phyloP scores from a whole-genome alignment of 805 yeast genomes.

The Candida alai region DNA sequence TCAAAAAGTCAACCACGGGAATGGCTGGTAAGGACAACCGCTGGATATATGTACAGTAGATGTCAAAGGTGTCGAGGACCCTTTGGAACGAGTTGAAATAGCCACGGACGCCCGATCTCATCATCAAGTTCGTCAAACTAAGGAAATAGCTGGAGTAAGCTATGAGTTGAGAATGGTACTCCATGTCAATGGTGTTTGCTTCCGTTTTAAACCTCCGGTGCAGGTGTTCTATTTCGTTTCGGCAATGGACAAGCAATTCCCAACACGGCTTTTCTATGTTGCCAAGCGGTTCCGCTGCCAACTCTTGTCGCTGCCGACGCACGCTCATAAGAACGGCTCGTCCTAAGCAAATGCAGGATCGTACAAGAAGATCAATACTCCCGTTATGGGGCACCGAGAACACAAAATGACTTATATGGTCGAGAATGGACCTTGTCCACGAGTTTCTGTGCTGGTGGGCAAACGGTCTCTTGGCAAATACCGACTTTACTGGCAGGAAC shows the following conservation, averaged over 20 bases:
- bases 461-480: too few relatives aligned
- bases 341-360: slow-evolving; percentile 15
- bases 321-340: slow-evolving; percentile 12
- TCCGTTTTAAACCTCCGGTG: too few relatives aligned
- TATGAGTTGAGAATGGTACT: slow-evolving; percentile 3
- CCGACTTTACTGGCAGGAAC: too few relatives aligned
- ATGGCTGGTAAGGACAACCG: slow-evolving; percentile 1
- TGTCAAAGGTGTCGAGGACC: slow-evolving; percentile 7
- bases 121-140: slow-evolving; percentile 8
- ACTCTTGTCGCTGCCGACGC: slow-evolving; percentile 9
- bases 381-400: too few relatives aligned
- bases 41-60: slow-evolving; percentile 4
- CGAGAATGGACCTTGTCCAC: too few relatives aligned
- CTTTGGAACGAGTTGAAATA: slow-evolving; percentile 11
- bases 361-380: slow-evolving; percentile 4
- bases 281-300: too few relatives aligned
- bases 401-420: too few relatives aligned
- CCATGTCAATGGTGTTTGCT: too few relatives aligned
- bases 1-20: slow-evolving; percentile 8
- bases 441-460: too few relatives aligned
- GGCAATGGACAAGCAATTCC: too few relatives aligned
- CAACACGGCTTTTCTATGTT: too few relatives aligned
- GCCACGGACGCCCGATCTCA: slow-evolving; percentile 12
- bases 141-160: slow-evolving; percentile 8
- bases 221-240: too few relatives aligned